Percentiles rank a stretch among this genome's conserved stretches.
Conservation (phyloP, 164 flowering plant species). For the Magnolia kwangsiensis region DNA sequence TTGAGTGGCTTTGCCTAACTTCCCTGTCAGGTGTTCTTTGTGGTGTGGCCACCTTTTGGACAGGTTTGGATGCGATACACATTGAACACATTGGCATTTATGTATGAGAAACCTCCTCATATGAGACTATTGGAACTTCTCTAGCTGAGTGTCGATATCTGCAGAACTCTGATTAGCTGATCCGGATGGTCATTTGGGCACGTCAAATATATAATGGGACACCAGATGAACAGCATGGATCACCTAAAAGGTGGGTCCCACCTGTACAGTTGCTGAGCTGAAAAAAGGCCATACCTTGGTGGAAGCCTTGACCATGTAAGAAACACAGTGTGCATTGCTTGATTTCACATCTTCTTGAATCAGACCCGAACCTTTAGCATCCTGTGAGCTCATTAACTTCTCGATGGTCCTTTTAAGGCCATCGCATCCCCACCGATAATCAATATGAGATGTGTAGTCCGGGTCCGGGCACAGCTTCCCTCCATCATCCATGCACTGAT, state of each 20-base stretch:
- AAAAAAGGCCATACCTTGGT: constrained; percentile 47
- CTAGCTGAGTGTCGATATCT: neutral
- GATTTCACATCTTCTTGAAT: constrained; percentile 64
- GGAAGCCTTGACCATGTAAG: constrained; percentile 62
- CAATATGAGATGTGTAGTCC: constrained; percentile 78
- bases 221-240: too few species aligned
- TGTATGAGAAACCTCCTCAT: too few species aligned
- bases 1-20: too few species aligned
- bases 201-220: too few species aligned
- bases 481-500: constrained; percentile 29
- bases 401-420: constrained; percentile 76
- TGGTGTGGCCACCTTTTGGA: too few species aligned
- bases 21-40: too few species aligned
- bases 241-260: too few species aligned
- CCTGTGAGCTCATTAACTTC: constrained; percentile 62
- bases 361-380: constrained; percentile 28
- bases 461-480: constrained; percentile 62
- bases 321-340: constrained; percentile 67
- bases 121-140: neutral
- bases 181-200: neutral
- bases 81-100: too few species aligned
- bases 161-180: neutral
- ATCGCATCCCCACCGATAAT: constrained; percentile 82
- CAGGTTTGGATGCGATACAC: too few species aligned
- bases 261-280: neutral